Evolutionary conservation across 257 asterid species (phyloP).

Genomic region (Solanum bukasovii): DNA sequence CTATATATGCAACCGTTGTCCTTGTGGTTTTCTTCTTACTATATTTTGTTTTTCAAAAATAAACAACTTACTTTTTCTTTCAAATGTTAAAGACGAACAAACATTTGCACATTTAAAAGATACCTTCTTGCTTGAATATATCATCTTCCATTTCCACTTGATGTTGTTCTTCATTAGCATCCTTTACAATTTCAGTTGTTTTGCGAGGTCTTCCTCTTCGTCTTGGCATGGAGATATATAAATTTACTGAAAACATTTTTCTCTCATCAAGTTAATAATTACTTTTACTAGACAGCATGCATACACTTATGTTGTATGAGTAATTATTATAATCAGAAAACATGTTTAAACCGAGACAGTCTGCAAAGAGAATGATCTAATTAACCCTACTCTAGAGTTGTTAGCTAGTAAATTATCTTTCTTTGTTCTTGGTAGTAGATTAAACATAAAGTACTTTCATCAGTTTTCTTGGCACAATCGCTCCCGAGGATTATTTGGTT

Average conservation of each 20-base stretch:
- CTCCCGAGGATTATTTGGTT: neutral
- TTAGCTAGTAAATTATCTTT: neutral
- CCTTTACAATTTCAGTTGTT: neutral
- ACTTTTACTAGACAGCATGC: neutral
- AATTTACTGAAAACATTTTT: neutral
- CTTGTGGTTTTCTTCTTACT: neutral
- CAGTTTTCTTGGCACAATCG: neutral
- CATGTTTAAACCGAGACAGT: neutral
- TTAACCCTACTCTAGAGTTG: neutral
- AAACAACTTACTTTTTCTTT: neutral
- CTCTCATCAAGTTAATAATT: neutral
- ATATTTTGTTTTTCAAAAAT: neutral
- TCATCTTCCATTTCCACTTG: neutral
- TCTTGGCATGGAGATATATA: neutral
- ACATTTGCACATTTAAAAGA: neutral
- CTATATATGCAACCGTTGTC: neutral
- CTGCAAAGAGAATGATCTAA: neutral
- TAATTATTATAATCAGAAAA: neutral
- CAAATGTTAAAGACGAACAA: neutral
- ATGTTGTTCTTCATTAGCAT: neutral
- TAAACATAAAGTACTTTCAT: neutral
- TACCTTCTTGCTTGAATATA: constrained; percentile 1
- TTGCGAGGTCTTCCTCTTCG: neutral
- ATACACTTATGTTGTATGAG: neutral
- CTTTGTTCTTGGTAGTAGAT: neutral